Conservation (phyloP, 139 green algal species). For the Closterium sp. region DNA sequence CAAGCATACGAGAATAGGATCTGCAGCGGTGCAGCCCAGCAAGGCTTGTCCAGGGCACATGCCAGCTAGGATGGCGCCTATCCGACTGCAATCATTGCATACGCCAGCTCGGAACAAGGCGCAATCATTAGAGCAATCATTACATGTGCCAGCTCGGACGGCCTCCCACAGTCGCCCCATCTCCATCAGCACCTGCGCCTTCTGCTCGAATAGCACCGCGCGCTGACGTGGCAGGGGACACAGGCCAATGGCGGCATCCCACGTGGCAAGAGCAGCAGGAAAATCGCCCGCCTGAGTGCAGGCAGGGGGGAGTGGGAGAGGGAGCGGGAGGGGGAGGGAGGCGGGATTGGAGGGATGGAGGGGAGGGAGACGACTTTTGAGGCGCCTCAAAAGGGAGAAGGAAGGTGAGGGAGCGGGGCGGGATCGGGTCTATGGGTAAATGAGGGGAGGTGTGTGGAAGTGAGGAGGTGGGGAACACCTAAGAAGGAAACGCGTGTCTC, state of each 20-base stretch:
- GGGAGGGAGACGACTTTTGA: no score
- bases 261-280: slow-evolving; percentile 10
- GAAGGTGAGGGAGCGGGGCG: neutral
- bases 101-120: no score
- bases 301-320: neutral
- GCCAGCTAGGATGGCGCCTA: no score
- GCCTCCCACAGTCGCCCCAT: slow-evolving; percentile 13
- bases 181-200: slow-evolving; percentile 31
- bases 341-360: neutral
- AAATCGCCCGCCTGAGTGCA: slow-evolving; percentile 7
- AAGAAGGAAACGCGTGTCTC: neutral
- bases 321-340: neutral
- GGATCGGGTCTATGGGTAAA: neutral
- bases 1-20: no score
- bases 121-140: no score
- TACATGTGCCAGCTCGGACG: no score
- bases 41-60: neutral
- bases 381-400: no score
- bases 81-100: no score
- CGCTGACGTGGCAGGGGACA: neutral
- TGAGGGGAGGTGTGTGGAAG: slow-evolving; percentile 1
- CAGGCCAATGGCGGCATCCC: slow-evolving; percentile 16
- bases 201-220: slow-evolving; percentile 25
- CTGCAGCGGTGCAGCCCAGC: no score
- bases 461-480: neutral